Evolutionary conservation across 2,329 filamentous ascomycete genomes (phyloP), one percentile per base, ranked within the genome.

Genomic region (Aspergillus caelatus): DNA sequence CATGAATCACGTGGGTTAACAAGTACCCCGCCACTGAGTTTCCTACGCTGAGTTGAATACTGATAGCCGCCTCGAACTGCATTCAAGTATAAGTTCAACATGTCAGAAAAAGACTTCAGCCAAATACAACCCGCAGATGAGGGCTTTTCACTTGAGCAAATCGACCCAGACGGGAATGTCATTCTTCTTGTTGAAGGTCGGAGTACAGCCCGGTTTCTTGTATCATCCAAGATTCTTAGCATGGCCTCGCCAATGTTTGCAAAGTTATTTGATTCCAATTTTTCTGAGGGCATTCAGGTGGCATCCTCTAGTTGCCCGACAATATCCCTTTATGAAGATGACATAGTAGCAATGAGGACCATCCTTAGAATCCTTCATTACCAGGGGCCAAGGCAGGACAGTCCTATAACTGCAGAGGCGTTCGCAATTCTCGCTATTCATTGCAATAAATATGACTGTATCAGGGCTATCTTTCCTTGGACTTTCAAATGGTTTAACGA

Each of bases 371-470:
- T 55, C 12, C 61, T 62, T 21, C 61, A 62, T 34, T 58, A 55
- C 21, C 34, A 41, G 30, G 56, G 50, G 4, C 61, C 56, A 34
- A 6, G n/a, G n/a, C 23, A 23, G 10, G 34, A n/a, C 1, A 11
- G 39, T 45, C 12, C 16, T 21, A 48, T 58, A 34, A 41, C 32
- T 55, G 55, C 61, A 14, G 39, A 55, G 36, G 23, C 8, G n/a
- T n/a, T 62, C 14, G 56, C 56, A 39, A 10, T n/a, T 10, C 19
- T 58, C 32, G 56, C 61, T 16, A 56, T 59, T 41, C 34, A 62
- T 30, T 58, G 61, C 26, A 34, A 62, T 45, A 62, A 62, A 7
- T 62, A 62, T 41, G 36, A 55, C 48, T 62, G 61, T 32, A 45
- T 30, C 26, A 43, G 36, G 48, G 56, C 61, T 0, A 46, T 62